These are phyloP conservation scores for Scheffersomyces coipomensis DNA, from an alignment of 805 yeast genomes.

Conservation along the genomic window DNA sequence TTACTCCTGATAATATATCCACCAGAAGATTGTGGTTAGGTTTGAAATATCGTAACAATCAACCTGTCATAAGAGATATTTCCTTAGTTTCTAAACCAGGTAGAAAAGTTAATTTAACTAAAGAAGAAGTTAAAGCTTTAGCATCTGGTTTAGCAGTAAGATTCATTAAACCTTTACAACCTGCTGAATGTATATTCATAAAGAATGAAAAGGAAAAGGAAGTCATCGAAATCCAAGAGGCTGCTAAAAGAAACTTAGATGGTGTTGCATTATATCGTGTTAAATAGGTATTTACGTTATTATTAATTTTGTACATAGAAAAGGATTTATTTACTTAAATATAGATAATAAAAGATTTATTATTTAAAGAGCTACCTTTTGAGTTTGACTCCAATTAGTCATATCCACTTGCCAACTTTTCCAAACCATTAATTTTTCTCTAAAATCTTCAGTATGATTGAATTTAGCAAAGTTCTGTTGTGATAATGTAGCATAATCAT, in stretches of 20 bases:
- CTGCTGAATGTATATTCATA: constrained; percentile 85
- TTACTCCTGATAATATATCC: constrained; percentile 82
- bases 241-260: constrained; percentile 64
- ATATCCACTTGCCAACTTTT: constrained; percentile 84
- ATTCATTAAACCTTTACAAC: constrained; percentile 75
- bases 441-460: constrained; percentile 45
- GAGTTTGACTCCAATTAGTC: constrained; percentile 71
- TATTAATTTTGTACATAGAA: not conserved
- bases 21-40: constrained; percentile 90
- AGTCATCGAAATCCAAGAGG: constrained; percentile 80
- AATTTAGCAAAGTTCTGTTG: constrained; percentile 16
- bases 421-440: constrained; percentile 68
- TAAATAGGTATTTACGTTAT: constrained; percentile 26
- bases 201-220: constrained; percentile 41
- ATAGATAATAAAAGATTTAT: not conserved
- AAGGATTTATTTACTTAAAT: not conserved
- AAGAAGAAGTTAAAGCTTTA: constrained; percentile 65
- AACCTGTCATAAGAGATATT: constrained; percentile 72
- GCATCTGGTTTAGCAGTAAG: constrained; percentile 77
- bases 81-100: constrained; percentile 82
- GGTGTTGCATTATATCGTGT: constrained; percentile 86
- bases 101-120: constrained; percentile 62
- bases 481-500: constrained; percentile 27
- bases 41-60: constrained; percentile 78
- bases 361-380: constrained; percentile 25